These are phyloP conservation scores for Candida pseudoviswanathii DNA, from an alignment of 1,139 yeast species.

Conservation along the genomic window DNA sequence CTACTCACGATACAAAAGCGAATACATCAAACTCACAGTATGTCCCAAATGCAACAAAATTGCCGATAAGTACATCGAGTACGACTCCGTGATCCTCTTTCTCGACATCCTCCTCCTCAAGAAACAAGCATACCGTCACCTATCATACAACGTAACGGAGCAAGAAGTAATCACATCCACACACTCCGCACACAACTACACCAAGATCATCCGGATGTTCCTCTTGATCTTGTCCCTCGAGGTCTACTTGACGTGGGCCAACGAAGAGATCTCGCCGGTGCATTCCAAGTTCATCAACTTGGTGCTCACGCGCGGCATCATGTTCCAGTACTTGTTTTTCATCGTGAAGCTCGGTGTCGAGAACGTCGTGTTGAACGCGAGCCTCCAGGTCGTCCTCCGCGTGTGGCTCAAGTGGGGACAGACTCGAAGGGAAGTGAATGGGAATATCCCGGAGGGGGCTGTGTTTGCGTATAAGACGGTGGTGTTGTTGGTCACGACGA, in stretches of 20 bases:
- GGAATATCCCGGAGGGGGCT: constrained; percentile 19
- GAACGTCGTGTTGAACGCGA: constrained; percentile 52
- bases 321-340: constrained; percentile 68
- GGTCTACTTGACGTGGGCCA: constrained; percentile 90
- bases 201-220: constrained; percentile 49
- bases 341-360: constrained; percentile 63
- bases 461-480: constrained; percentile 29
- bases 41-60: constrained; percentile 72
- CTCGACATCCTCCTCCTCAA: constrained; percentile 81
- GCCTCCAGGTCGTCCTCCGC: constrained; percentile 46
- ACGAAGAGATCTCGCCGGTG: constrained; percentile 60
- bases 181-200: not conserved
- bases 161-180: constrained; percentile 15
- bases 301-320: constrained; percentile 48
- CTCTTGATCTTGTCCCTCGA: constrained; percentile 77
- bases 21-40: constrained; percentile 77
- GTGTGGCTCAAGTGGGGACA: constrained; percentile 37
- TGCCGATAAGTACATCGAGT: constrained; percentile 91
- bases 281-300: constrained; percentile 4
- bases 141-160: constrained; percentile 74
- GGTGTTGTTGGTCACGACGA: constrained; percentile 64
- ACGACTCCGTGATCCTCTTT: constrained; percentile 79
- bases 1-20: constrained; percentile 72
- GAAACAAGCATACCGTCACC: constrained; percentile 88
- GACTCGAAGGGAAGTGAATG: constrained; percentile 9